A percentile compares a stretch with the other conserved stretches of the same genome.
Evolutionary conservation across 306 rosid genomes (phyloP).

Genomic region (Gastrolobium villosum): DNA sequence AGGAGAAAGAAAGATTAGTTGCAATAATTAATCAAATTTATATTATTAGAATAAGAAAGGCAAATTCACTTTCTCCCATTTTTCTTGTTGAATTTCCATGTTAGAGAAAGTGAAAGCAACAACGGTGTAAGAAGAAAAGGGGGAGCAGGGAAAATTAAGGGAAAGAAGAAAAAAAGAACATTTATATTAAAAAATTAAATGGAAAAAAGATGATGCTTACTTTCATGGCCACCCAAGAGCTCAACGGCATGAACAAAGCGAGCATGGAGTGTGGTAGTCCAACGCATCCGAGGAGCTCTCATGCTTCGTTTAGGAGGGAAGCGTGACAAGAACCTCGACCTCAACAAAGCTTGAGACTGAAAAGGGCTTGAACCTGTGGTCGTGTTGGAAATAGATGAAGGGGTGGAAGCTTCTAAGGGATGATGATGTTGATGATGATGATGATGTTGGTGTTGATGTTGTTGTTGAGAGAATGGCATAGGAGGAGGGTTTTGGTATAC

Average conservation of each 20-base stretch:
- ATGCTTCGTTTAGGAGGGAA: conserved; percentile 93
- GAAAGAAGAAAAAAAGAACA: neutral
- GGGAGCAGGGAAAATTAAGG: conserved; percentile 1
- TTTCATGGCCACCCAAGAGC: conserved; percentile 98
- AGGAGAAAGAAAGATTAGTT: conserved; percentile 24
- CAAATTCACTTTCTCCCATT: conserved; percentile 24
- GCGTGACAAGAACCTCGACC: conserved; percentile 86
- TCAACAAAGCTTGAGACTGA: conserved; percentile 69
- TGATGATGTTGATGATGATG: conserved; percentile 47
- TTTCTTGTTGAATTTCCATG: conserved; percentile 22
- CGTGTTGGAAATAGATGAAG: conserved; percentile 48
- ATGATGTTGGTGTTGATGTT: conserved; percentile 55
- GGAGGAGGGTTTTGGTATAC: conserved; percentile 82
- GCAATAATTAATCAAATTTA: neutral
- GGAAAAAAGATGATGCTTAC: conserved; percentile 56
- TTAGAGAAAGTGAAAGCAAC: conserved; percentile 31
- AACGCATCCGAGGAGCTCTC: conserved; percentile 99
- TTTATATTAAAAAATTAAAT: neutral
- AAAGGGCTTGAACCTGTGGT: conserved; percentile 50
- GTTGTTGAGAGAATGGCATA: conserved; percentile 66
- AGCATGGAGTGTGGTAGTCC: conserved; percentile 97
- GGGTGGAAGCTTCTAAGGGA: neutral
- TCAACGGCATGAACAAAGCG: conserved; percentile 98
- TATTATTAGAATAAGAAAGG: conserved; percentile 5
- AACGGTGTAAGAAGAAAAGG: conserved; percentile 43